A percentile compares a stretch with the other conserved stretches of the same genome.
These are phyloP conservation scores for Hapsidospora chrysogenum DNA, from an alignment of 495 filamentous ascomycete species.

Conservation along the genomic window DNA sequence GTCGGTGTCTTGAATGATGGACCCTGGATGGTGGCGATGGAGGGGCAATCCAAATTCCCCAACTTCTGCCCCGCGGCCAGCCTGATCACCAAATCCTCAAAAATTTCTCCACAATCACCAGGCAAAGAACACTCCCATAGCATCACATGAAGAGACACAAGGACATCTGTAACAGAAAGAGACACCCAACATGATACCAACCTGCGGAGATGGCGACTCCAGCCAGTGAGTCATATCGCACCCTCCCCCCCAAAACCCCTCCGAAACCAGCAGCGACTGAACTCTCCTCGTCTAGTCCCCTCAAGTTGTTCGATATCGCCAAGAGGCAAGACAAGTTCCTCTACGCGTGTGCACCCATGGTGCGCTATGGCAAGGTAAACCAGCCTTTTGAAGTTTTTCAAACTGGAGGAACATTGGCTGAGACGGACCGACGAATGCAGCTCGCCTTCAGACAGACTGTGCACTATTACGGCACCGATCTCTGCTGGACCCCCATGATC, in stretches of 20 bases:
- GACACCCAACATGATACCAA: background rate
- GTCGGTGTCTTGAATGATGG: too few relatives aligned
- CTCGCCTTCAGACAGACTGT: constrained; percentile 48
- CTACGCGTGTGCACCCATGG: constrained; percentile 51
- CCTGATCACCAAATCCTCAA: too few relatives aligned
- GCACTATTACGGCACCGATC: constrained; percentile 39
- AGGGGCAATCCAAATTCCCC: too few relatives aligned
- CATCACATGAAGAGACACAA: too few relatives aligned
- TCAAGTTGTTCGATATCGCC: constrained; percentile 40
- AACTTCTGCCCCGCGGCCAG: too few relatives aligned
- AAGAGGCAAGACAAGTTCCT: constrained; percentile 31
- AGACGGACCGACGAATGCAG: too few relatives aligned
- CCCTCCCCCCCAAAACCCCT: too few relatives aligned
- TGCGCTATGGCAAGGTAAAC: constrained; percentile 40
- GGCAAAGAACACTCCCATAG: too few relatives aligned
- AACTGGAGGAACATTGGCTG: background rate
- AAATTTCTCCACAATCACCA: too few relatives aligned
- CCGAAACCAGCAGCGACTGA: background rate
- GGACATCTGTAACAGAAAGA: too few relatives aligned
- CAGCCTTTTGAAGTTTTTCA: too few relatives aligned
- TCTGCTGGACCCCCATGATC: constrained; percentile 57
- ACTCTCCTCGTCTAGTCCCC: constrained; percentile 26
- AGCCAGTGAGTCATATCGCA: background rate
- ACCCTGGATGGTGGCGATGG: too few relatives aligned
- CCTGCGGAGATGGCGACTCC: background rate